Evolutionary conservation across 2,329 filamentous ascomycete species (phyloP), one percentile per base, ranked within the genome.

Genomic region (Fusarium hainanense): DNA sequence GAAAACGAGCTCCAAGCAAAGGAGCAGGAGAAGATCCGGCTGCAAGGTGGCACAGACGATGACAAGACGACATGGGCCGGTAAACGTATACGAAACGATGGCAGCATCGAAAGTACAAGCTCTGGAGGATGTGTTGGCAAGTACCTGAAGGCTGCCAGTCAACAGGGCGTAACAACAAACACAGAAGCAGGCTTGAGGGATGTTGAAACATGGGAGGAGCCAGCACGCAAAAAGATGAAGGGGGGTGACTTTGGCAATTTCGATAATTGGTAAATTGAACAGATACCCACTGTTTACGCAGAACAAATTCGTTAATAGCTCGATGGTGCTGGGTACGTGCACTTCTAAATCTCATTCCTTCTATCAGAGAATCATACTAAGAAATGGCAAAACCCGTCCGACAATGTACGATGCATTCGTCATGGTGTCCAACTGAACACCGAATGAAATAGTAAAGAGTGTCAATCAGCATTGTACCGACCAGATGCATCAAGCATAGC

Each of bases 51-150:
- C 4, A 92, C 90, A 3, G 95, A 97, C 56, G 95, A 98, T 76
- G 94, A 98, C 75, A 89, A 88, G 77, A 91, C 93, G 4, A 99
- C 96, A 5, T 99, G 96, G 96, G 98, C 96, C 5, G 96, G 96
- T 6, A 99, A 98, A 82, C 85, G 94, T 42, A 89, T 99, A 51
- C 85, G 94, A 27, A 85, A 84, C 3, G 88, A 91, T 74, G 91
- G 89, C 2, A 88, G 84, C 0, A 83, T 89, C 3, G 85, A 85
- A 3, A 77, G 78, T 28, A 78, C 76, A 16, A 80, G 81, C 28
- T 78, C 79, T 16, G 79, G 79, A 13, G 82, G 81, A 9, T 81
- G 80, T 7, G 89, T 89, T 14, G 96, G 95, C 10, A 98, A 95
- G 79, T 98, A 98, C 78, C 80, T 99, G 54, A 91, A 93, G 77